Evolutionary conservation across 2,329 filamentous ascomycete species (phyloP).

Genomic region (Truncatella angustata): DNA sequence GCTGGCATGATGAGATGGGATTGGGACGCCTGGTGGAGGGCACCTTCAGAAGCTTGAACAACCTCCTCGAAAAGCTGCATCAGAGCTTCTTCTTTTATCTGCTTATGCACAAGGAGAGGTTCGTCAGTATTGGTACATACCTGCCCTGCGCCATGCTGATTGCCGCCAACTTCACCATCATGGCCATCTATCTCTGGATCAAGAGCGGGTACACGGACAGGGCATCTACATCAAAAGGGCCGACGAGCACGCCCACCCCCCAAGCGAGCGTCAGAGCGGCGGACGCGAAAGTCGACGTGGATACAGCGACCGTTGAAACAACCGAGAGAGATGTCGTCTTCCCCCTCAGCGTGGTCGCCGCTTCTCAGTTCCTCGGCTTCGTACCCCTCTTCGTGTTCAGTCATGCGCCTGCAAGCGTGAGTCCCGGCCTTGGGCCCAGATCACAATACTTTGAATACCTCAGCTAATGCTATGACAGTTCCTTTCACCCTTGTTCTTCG

Average conservation of each 20-base stretch:
- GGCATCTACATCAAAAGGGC: conserved; percentile 16
- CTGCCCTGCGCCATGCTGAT: conserved; percentile 96
- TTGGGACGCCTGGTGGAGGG: conserved; percentile 88
- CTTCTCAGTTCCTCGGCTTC: conserved; percentile 73
- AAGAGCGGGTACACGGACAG: conserved; percentile 64
- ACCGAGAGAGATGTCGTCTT: conserved; percentile 67
- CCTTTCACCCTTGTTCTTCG: conserved; percentile 56
- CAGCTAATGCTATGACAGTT: conserved; percentile 39
- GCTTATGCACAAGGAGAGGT: conserved; percentile 84
- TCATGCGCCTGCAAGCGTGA: conserved; percentile 63
- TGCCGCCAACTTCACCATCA: conserved; percentile 92
- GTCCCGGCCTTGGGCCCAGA: conserved; percentile 24
- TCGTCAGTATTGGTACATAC: conserved; percentile 97
- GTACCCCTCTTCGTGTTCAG: conserved; percentile 88
- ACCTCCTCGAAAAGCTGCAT: conserved; percentile 92
- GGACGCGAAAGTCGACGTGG: conserved; percentile 13
- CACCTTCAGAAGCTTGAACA: conserved; percentile 90
- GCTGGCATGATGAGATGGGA: conserved; percentile 98
- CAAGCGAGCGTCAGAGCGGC: too few species aligned
- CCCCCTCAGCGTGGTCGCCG: conserved; percentile 70
- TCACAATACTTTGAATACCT: background rate
- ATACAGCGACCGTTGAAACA: conserved; percentile 20
- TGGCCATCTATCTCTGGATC: conserved; percentile 92
- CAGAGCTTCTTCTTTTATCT: conserved; percentile 99
- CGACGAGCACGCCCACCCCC: conserved; percentile 27